phyloP scores from a whole-genome alignment of 2,329 filamentous ascomycete species.

The Ramichloridium luteum region DNA sequence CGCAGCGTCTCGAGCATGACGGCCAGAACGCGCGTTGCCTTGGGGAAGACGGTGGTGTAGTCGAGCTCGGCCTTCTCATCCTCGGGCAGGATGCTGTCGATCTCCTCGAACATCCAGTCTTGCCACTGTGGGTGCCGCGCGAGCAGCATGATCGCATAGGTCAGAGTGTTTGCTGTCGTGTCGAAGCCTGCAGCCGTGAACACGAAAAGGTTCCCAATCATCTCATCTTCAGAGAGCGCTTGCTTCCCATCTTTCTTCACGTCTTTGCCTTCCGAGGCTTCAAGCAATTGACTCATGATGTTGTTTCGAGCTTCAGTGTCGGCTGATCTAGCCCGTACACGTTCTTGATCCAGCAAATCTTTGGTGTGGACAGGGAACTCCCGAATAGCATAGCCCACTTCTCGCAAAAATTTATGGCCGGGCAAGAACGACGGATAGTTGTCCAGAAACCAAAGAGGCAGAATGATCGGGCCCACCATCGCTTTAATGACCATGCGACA shows the following conservation, averaged over 20 bases:
- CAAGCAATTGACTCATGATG: slow-evolving; percentile 19
- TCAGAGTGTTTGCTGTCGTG: slow-evolving; percentile 39
- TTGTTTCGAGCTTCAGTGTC: slow-evolving; percentile 14
- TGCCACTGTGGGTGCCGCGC: slow-evolving; percentile 38
- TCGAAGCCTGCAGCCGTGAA: slow-evolving; percentile 39
- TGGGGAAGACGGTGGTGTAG: slow-evolving; percentile 35
- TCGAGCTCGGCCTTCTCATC: slow-evolving; percentile 19
- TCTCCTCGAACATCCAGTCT: slow-evolving; percentile 41
- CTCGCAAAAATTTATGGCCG: slow-evolving; percentile 10
- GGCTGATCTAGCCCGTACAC: slow-evolving; percentile 5
- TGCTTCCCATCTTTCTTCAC: slow-evolving; percentile 11
- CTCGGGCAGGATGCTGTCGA: slow-evolving; percentile 27
- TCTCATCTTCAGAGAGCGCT: slow-evolving; percentile 28
- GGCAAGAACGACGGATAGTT: slow-evolving; percentile 16
- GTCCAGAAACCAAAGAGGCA: slow-evolving; percentile 17
- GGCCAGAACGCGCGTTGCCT: slow-evolving; percentile 32
- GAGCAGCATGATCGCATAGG: slow-evolving; percentile 38
- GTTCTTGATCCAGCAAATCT: slow-evolving; percentile 15
- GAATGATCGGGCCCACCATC: slow-evolving; percentile 16
- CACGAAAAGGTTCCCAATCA: slow-evolving; percentile 35
- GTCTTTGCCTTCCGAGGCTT: slow-evolving; percentile 11
- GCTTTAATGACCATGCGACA: slow-evolving; percentile 15
- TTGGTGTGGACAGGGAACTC: slow-evolving; percentile 19
- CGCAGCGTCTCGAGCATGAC: slow-evolving; percentile 41
- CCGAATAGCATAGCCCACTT: slow-evolving; percentile 13